These are phyloP conservation scores for Knufia fluminis DNA, from an alignment of 2,329 filamentous ascomycete genomes.

Conservation along the genomic window DNA sequence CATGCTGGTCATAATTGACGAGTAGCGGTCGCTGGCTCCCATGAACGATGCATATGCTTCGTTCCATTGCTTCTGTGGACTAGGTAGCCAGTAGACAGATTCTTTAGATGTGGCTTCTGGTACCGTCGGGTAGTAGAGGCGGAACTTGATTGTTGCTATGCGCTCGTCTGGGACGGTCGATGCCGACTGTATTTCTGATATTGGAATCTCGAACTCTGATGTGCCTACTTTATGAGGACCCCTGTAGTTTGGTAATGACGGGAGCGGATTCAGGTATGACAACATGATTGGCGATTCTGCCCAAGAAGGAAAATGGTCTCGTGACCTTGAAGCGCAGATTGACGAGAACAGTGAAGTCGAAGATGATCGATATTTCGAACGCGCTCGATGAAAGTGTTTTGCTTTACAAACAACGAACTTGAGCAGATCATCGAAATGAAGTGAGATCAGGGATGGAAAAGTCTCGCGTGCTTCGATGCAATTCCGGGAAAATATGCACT, in stretches of 20 bases:
- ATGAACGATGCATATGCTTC: slow-evolving; percentile 69
- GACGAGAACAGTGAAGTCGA: background rate
- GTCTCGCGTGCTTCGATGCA: background rate
- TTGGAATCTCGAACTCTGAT: slow-evolving; percentile 69
- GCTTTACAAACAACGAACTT: no score
- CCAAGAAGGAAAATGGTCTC: background rate
- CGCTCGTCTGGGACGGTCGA: slow-evolving; percentile 47
- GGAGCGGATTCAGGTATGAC: slow-evolving; percentile 44
- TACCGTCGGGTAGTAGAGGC: slow-evolving; percentile 69
- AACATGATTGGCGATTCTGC: slow-evolving; percentile 15
- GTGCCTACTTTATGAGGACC: slow-evolving; percentile 72
- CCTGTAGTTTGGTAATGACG: slow-evolving; percentile 63
- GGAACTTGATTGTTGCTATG: slow-evolving; percentile 67
- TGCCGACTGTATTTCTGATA: slow-evolving; percentile 39
- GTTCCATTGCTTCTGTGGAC: slow-evolving; percentile 64
- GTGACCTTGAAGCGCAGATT: background rate
- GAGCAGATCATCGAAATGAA: no score
- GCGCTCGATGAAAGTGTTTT: no score
- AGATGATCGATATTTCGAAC: no score
- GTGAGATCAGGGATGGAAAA: background rate
- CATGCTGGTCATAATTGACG: slow-evolving; percentile 17
- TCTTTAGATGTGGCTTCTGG: slow-evolving; percentile 34
- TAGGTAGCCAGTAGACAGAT: slow-evolving; percentile 65
- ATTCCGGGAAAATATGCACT: background rate
- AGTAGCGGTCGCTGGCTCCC: slow-evolving; percentile 39